Percentiles rank a stretch among this genome's conserved stretches.
Conservation (phyloP, 768 basidiomycete genomes). For the Amanita pseudoporphyria region DNA sequence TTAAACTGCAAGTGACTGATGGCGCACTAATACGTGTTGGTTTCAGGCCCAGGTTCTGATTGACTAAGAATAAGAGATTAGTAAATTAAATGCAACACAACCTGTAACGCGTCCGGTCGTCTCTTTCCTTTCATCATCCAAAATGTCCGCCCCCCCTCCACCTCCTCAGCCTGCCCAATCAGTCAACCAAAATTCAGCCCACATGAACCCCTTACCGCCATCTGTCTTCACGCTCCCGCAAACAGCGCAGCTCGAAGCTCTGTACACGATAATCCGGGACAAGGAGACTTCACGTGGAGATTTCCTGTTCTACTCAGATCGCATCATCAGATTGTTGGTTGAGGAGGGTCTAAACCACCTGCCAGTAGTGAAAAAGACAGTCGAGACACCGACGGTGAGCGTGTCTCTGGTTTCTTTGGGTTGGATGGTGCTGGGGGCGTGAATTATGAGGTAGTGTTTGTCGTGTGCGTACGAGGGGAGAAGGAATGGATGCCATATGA, state of each 20-base stretch:
- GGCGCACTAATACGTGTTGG: too few relatives aligned
- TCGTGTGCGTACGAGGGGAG: too few relatives aligned
- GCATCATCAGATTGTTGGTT: constrained; percentile 78
- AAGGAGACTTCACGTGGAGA: constrained; percentile 84
- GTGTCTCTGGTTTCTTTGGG: not conserved
- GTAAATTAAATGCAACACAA: too few relatives aligned
- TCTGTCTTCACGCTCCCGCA: constrained; percentile 87
- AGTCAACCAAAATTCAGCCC: constrained; percentile 19
- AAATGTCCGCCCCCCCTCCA: constrained; percentile 1
- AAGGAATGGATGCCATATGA: too few relatives aligned
- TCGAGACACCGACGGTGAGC: constrained; percentile 77
- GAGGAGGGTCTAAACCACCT: constrained; percentile 88
- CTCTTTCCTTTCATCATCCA: too few relatives aligned
- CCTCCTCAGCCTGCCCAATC: constrained; percentile 2
- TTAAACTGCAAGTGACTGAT: too few relatives aligned
- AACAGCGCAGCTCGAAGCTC: constrained; percentile 88
- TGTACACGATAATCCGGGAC: constrained; percentile 92
- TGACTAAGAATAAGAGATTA: too few relatives aligned
- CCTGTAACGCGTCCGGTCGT: too few relatives aligned
- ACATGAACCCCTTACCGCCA: constrained; percentile 46
- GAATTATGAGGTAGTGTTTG: not conserved
- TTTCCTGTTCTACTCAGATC: constrained; percentile 92
- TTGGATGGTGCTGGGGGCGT: not conserved
- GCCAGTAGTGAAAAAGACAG: constrained; percentile 56
- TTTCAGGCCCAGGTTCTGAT: too few relatives aligned